These are phyloP conservation scores for Thoreauomyces humboldtii DNA, from an alignment of 192 early-diverging fungal species.

Conservation along the genomic window DNA sequence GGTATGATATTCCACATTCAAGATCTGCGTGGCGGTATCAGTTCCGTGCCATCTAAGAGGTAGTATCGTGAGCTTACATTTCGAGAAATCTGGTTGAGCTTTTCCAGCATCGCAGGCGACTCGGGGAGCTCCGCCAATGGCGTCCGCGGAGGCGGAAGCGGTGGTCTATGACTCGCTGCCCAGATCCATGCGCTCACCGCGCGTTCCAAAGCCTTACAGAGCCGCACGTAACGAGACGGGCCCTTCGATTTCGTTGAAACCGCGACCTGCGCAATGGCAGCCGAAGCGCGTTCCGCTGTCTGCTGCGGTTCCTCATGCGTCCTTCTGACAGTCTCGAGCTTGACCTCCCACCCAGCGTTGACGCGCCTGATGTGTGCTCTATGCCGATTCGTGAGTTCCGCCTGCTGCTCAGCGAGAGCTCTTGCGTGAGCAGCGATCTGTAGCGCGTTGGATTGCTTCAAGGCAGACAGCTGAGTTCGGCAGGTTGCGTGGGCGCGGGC, in stretches of 20 bases:
- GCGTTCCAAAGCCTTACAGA: background rate
- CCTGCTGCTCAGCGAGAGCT: background rate
- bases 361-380: background rate
- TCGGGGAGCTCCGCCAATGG: background rate
- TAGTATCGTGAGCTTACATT: background rate
- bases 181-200: slow-evolving; percentile 1
- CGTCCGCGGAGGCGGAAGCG: background rate
- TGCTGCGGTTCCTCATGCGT: background rate
- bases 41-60: too few species aligned
- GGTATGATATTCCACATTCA: background rate
- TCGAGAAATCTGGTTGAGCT: background rate
- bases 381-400: background rate
- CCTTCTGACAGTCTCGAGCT: background rate
- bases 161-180: background rate
- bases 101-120: background rate
- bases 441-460: background rate
- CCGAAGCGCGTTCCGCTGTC: background rate
- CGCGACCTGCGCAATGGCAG: too few species aligned
- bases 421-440: background rate
- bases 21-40: background rate
- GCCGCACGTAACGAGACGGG: background rate
- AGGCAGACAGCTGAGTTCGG: background rate
- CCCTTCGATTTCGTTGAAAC: too few species aligned
- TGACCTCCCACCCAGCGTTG: background rate
- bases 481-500: background rate